A percentile compares a stretch with the other conserved stretches of the same genome.
Conservation (phyloP, 805 yeast species). For the Candida lessepsii region DNA sequence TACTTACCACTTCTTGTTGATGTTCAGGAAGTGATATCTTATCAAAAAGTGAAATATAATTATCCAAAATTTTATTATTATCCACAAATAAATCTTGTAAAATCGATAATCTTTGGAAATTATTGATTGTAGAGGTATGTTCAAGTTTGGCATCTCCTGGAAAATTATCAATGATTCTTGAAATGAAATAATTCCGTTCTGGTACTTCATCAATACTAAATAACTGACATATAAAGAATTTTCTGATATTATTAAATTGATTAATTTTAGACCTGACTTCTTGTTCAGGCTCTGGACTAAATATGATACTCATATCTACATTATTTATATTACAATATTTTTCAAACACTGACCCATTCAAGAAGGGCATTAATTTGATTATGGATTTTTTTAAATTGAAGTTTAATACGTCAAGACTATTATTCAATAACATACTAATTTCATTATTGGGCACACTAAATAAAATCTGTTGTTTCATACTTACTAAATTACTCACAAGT, state of each 20-base stretch:
- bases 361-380: conserved; percentile 26
- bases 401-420: conserved; percentile 27
- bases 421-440: conserved; percentile 20
- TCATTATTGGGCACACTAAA: conserved; percentile 19
- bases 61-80: conserved; percentile 24
- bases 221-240: conserved; percentile 38
- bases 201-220: conserved; percentile 34
- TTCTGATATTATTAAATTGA: conserved; percentile 36
- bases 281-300: conserved; percentile 25
- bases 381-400: conserved; percentile 30
- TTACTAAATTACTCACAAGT: conserved; percentile 30
- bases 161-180: conserved; percentile 25
- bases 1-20: not conserved
- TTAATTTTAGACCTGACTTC: conserved; percentile 11
- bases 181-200: conserved; percentile 29
- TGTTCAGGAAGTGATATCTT: conserved; percentile 12
- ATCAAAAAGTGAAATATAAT: conserved; percentile 25
- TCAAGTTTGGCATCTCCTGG: conserved; percentile 10
- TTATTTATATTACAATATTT: conserved; percentile 40
- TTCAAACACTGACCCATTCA: conserved; percentile 39
- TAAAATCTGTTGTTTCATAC: conserved; percentile 31
- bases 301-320: conserved; percentile 27
- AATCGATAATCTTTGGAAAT: conserved; percentile 18
- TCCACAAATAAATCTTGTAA: conserved; percentile 22
- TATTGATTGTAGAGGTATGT: conserved; percentile 7